Evolutionary conservation across 2,329 filamentous ascomycete species (phyloP).

Genomic region (Scedosporium apiospermum): DNA sequence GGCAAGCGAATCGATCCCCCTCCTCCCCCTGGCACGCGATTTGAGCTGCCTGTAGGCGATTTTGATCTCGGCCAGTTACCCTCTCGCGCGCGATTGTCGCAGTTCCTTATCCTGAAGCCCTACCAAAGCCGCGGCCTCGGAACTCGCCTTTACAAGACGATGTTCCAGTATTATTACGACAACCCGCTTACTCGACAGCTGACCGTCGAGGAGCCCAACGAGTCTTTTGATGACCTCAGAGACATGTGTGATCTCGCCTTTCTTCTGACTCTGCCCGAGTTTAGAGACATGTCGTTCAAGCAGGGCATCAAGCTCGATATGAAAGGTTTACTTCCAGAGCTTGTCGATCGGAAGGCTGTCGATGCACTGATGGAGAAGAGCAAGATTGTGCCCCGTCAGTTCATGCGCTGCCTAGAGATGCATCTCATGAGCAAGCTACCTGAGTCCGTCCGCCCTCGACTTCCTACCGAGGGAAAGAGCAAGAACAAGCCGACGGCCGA

Average conservation of each 20-base stretch:
- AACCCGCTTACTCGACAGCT: slow-evolving; percentile 67
- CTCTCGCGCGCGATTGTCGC: slow-evolving; percentile 76
- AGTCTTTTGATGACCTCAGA: slow-evolving; percentile 71
- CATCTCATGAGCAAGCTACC: slow-evolving; percentile 56
- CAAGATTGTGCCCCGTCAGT: slow-evolving; percentile 72
- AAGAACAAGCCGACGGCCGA: slow-evolving; percentile 26
- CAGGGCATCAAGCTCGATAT: slow-evolving; percentile 37
- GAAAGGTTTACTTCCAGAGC: slow-evolving; percentile 20
- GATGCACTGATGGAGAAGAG: slow-evolving; percentile 47
- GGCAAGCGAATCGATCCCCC: slow-evolving; percentile 28
- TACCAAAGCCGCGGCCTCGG: slow-evolving; percentile 78
- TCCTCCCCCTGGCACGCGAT: slow-evolving; percentile 17
- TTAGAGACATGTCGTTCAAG: slow-evolving; percentile 47
- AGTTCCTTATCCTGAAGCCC: slow-evolving; percentile 84
- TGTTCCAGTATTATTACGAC: slow-evolving; percentile 61
- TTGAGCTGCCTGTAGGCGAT: slow-evolving; percentile 34
- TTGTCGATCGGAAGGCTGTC: slow-evolving; percentile 45
- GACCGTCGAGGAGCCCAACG: slow-evolving; percentile 89
- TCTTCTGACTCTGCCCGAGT: slow-evolving; percentile 50
- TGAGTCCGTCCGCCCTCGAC: slow-evolving; percentile 42
- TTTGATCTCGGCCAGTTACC: slow-evolving; percentile 52
- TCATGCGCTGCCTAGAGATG: slow-evolving; percentile 66
- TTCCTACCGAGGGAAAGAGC: slow-evolving; percentile 26
- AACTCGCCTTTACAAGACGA: slow-evolving; percentile 67
- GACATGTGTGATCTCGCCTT: slow-evolving; percentile 64